Evolutionary conservation across 2,329 filamentous ascomycete genomes (phyloP), one percentile per base, ranked within the genome.

Genomic region (Cladosporium sp.): DNA sequence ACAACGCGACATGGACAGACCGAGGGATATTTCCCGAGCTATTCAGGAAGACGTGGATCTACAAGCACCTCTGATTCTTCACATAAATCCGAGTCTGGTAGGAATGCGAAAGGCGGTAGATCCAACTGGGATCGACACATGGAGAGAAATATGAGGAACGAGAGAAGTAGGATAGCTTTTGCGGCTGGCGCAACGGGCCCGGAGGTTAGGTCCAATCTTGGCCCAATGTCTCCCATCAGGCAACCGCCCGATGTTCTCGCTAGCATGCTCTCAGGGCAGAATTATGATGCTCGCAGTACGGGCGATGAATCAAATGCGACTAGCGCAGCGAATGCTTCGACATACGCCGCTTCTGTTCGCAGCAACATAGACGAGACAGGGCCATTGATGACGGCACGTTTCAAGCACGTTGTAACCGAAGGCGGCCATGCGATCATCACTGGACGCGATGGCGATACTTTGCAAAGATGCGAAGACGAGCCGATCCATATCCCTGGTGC

Each of bases 401-500:
- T 95, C 73, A 88, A 86, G 64, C 90, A 96, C 68, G 78, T 89
- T 3, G 76, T 87, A 24, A 91, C 89, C 0, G 84, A 89, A 2
- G 88, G 85, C 15, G 91, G 91, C 0, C 90, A 96, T 73, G 85
- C 88, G 24, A 83, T 96, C 28, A 89, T 96, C 55, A 94, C 90
- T 0, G 91, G 91, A 5, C 81, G 88, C 56, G 85, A 90, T 54
- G 87, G 85, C 1, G 81, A 84, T 1, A 83, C 80, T 0, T 75
- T 94, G 44, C 89, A 95, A 68, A 82, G 85, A 53, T 96, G 91
- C 68, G 91, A 96, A 71, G 91, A 96, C 66, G 91, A 96, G 66
- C 91, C 91, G 0, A 96, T 96, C 24, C 90, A 93, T 63, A 87
- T 91, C 1, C 91, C 91, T 0, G 91, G 91, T 34, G 89, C 89